Conservation (phyloP, 306 rosid genomes). For the Malus asiatica region DNA sequence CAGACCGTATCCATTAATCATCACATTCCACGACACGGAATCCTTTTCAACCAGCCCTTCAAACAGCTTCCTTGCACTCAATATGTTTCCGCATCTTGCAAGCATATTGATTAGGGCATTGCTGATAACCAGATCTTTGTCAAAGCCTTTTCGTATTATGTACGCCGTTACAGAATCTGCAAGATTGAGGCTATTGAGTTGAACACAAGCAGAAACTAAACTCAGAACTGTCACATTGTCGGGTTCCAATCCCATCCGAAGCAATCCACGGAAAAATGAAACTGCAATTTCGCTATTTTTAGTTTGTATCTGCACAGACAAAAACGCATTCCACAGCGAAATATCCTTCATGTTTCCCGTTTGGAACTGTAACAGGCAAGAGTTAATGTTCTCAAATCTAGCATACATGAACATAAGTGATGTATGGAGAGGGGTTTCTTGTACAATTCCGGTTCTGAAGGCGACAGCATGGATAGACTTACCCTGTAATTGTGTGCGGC, state of each 20-base stretch:
- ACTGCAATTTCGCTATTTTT: conserved; percentile 7
- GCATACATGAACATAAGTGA: conserved; percentile 32
- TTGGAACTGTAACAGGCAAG: conserved; percentile 16
- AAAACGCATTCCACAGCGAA: conserved; percentile 28
- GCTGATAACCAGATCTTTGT: conserved; percentile 8
- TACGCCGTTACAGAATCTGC: conserved; percentile 1
- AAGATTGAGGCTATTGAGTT: conserved; percentile 12
- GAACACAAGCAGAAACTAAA: conserved; percentile 25
- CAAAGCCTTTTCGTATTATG: conserved; percentile 18
- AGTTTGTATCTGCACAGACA: conserved; percentile 17
- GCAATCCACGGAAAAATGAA: conserved; percentile 10
- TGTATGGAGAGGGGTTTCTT: conserved; percentile 17
- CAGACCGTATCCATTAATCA: conserved; percentile 29
- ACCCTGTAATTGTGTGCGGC: conserved; percentile 24
- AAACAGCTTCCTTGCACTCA: conserved; percentile 21
- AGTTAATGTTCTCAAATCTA: conserved; percentile 12
- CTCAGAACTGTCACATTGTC: conserved; percentile 21
- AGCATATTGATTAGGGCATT: conserved; percentile 27
- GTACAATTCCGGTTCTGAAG: conserved; percentile 5
- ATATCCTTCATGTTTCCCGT: conserved; percentile 18
- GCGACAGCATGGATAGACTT: conserved; percentile 27
- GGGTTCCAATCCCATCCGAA: conserved; percentile 21
- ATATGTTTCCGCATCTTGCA: conserved; percentile 25
- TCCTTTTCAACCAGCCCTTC: conserved; percentile 17
- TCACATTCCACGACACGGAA: conserved; percentile 23